Evolutionary conservation across 2,329 filamentous ascomycete species (phyloP), one percentile per base, ranked within the genome.

Genomic region (Stachybotrys echinatus): DNA sequence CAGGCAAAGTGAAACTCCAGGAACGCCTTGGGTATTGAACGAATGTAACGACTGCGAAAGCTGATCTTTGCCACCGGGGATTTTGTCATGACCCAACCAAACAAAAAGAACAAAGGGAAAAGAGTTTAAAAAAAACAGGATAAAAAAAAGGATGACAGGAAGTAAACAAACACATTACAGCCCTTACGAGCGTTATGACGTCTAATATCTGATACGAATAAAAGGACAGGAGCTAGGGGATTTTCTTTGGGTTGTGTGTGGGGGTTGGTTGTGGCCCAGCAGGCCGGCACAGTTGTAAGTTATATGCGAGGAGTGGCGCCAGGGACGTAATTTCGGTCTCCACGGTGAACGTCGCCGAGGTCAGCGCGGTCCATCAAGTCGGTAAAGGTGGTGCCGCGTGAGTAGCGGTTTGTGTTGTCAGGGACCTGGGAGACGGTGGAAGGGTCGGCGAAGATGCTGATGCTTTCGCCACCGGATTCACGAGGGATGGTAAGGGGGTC

Each of bases 401-500:
- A 59, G 49, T 65, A 43, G 12, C 54, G 55, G 31, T 52, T 53
- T 17, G 58, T 57, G 42, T 40, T 46, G 27, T 45, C 48, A 37
- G 37, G 47, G 42, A 51, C 47, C 34, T 20, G 27, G 4, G 59
- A 67, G 21, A 74, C 68, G 2, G 70, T 74, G 45, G 65, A 63
- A 19, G 73, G 71, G 55, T 79, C 77, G 1, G 74, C 74, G 50
- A 77, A 80, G 8, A 81, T 68, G 53, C 77, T 74, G 61, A 81
- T 80, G 62, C 72, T 74, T 59, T 76, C 72, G 47, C 65, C 71
- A 56, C 71, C 76, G 3, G 69, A 68, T 53, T 75, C 70, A n/a
- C 70, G 64, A 43, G 69, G 64, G 47, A 71, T 50, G 39, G 61
- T 57, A 18, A 68, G 70, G 27, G 67, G 70, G 37, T 53, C 56